Evolutionary conservation across 441 rosid species (phyloP), one percentile per base, ranked within the genome.

Genomic region (Syzygium syzygioides): DNA sequence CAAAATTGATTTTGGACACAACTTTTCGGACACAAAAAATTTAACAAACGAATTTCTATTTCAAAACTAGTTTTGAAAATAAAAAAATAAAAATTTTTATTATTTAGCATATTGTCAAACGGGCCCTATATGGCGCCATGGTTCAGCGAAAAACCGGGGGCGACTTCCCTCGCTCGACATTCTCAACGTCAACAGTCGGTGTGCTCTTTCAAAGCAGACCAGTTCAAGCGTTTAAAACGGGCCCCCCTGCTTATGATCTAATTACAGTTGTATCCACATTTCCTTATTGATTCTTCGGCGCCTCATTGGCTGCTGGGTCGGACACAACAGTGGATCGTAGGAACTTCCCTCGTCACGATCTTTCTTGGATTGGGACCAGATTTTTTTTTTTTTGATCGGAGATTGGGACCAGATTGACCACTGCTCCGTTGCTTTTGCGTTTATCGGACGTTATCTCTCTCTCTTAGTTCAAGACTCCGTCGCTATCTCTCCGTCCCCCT

Each of bases 401-500:
- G n/a, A n/a, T n/a, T n/a, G n/a, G n/a, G n/a, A n/a, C n/a, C n/a
- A n/a, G n/a, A n/a, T n/a, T n/a, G n/a, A n/a, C n/a, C n/a, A n/a
- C n/a, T 11, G 37, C 37, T 34, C 37, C 37, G 37, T 34, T 34
- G 37, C 37, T 34, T 34, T 34, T 34, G 4, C 37, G 4, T 34
- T 34, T 34, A 34, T 34, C 37, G 37, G 37, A 34, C 37, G 37
- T 34, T 34, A 34, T 34, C 37, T 34, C 37, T 34, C 37, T 34
- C 37, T 34, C 37, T 2, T 4, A 34, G 37, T 34, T 34, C 37
- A 34, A 34, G 37, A 34, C 37, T 34, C 37, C 37, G 37, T 34
- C 37, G 37, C 37, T 34, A 89, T 5, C 94, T 96, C 28, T 89
- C 95, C 28, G 98, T 94, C 90, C 96, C 97, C 88, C 95, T 93